These are phyloP conservation scores for Citrullus mucosospermus DNA, from an alignment of 306 rosid species.

Conservation along the genomic window DNA sequence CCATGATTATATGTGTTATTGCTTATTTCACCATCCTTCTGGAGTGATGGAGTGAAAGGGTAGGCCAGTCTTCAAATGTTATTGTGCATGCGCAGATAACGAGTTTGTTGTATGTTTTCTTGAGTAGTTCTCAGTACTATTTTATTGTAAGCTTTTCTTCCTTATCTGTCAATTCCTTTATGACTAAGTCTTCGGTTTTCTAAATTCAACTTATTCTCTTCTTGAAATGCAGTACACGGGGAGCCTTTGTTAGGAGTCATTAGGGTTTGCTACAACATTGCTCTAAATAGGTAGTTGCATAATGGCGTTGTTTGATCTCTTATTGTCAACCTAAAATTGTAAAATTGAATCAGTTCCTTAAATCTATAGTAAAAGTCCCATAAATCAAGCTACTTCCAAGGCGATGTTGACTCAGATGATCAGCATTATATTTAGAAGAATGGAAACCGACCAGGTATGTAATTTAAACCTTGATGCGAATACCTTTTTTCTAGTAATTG, in stretches of 20 bases:
- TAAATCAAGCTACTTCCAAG: slow-evolving; percentile 98
- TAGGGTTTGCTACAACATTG: slow-evolving; percentile 97
- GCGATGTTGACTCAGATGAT: slow-evolving; percentile 99
- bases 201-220: not conserved
- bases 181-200: not conserved
- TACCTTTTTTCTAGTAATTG: slow-evolving; percentile 7
- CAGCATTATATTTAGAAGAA: slow-evolving; percentile 82
- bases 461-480: slow-evolving; percentile 16
- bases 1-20: not conserved
- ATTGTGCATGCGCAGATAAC: not conserved
- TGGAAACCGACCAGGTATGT: slow-evolving; percentile 82
- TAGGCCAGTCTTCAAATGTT: not conserved
- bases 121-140: not conserved
- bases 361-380: slow-evolving; percentile 81
- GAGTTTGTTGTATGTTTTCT: not conserved
- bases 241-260: slow-evolving; percentile 90
- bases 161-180: not conserved
- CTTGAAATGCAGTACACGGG: slow-evolving; percentile 69
- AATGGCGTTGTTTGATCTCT: slow-evolving; percentile 9
- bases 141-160: not conserved
- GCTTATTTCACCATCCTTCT: not conserved
- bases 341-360: slow-evolving; percentile 22
- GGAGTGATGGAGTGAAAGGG: not conserved
- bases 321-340: slow-evolving; percentile 11
- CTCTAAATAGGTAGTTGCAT: slow-evolving; percentile 78